Conservation (phyloP, 345 rosid species). For the Salix koriyanagi region DNA sequence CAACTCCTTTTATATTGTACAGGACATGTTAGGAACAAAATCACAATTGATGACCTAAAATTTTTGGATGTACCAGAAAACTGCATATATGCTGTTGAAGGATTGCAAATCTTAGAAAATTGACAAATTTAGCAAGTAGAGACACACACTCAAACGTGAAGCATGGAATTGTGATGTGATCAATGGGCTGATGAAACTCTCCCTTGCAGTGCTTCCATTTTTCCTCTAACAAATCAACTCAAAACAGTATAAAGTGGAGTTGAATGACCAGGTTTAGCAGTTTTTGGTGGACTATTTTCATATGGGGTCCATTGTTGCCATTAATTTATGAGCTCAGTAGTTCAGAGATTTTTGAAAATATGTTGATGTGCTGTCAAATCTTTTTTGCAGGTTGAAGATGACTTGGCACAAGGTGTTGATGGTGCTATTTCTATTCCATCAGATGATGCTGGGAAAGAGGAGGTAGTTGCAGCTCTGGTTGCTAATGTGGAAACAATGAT, state of each 20-base stretch:
- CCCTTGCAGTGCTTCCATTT: not conserved
- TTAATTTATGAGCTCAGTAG: not conserved
- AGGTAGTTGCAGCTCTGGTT: conserved; percentile 79
- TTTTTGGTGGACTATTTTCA: not conserved
- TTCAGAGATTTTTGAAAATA: not conserved
- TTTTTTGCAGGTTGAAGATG: conserved; percentile 61
- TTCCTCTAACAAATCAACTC: not conserved
- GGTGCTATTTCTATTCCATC: conserved; percentile 70
- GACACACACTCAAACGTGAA: not conserved
- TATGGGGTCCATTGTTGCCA: not conserved
- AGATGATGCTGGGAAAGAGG: conserved; percentile 67
- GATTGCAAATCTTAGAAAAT: not conserved
- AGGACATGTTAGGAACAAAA: not conserved
- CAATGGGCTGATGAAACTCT: not conserved
- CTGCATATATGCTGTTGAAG: not conserved
- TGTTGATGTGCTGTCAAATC: not conserved
- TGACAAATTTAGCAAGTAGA: not conserved
- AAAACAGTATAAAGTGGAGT: not conserved
- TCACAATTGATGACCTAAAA: not conserved
- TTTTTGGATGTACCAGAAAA: not conserved
- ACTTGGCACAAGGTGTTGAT: conserved; percentile 59
- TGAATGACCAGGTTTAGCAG: not conserved
- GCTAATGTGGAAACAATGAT: conserved; percentile 88
- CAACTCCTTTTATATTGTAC: not conserved
- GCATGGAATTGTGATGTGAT: not conserved